Evolutionary conservation across 2,329 filamentous ascomycete species (phyloP), one percentile per base, ranked within the genome.

Genomic region (Penicillium sumatraense): DNA sequence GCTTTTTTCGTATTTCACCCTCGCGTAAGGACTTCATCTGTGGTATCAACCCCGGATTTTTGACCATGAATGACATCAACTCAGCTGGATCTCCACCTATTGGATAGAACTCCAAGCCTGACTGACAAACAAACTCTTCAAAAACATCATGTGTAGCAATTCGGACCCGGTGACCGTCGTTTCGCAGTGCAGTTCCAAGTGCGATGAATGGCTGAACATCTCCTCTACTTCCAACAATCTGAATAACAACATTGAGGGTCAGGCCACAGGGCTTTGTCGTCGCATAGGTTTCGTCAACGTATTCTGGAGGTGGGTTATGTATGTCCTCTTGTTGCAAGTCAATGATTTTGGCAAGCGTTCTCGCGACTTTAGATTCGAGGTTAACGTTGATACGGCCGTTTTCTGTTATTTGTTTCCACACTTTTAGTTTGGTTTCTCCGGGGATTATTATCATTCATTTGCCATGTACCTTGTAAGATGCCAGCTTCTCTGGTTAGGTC

Each of bases 181-280:
- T 70, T 57, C 81, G 75, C 0, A 86, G 65, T 10, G 78, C 76
- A 31, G 75, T 78, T 0, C 81, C 84, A 1, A 87, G 72, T 0
- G 83, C 81, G 46, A 87, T 72, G 50, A 87, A 86, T 0, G 84
- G 84, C 54, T 87, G 84, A 0, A 85, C 80, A 63, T 85, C 82
- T 8, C 82, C 82, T 7, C 7, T 83, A 78, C 63, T 87, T 77
- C 35, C 84, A 72, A 85, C 81, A 2, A 84, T 79, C 51, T 84
- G 82, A 48, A 84, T 82, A 3, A 83, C 80, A 36, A 84, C 78
- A 50, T 83, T 84, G 23, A 83, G 67, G 13, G 63, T 57, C n/a
- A 68, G 45, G 14, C 59, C 52, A 8, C 56, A 63, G n/a, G n/a
- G n/a, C n/a, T 16, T 18, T 18, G 10, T 3, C 35, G 14, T 18